Evolutionary conservation across 371 early-diverging fungal genomes (phyloP), one percentile per base, ranked within the genome.

Genomic region (Hamiltosporidium tvaerminnensis): DNA sequence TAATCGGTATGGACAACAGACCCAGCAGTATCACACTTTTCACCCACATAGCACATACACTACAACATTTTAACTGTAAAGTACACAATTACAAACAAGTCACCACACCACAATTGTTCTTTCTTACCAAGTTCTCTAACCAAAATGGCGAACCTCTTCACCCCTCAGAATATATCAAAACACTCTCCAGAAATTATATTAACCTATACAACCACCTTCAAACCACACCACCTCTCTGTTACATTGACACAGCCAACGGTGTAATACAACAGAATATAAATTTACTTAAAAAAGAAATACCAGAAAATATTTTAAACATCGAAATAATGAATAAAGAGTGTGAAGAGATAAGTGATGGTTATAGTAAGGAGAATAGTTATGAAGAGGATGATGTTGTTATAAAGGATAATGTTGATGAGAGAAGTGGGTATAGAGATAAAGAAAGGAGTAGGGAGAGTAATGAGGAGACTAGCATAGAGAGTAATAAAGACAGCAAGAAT

Each of bases 361-460:
- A 75, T 55, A 75, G 77, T 32, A 72, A 74, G 30, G 72, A 74
- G 53, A 72, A 58, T 64, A 70, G 74, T 10, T 72, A 74, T 33
- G 61, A 50, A 33, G 61, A 69, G 16, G 61, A 65, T 4, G n/a
- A n/a, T n/a, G n/a, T n/a, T n/a, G n/a, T n/a, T n/a, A n/a, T n/a
- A n/a, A n/a, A n/a, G n/a, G n/a, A n/a, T n/a, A n/a, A n/a, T n/a
- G n/a, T n/a, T n/a, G 30, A 36, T n/a, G 48, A 54, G 31, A 72
- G 73, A 12, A 9, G 31, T 7, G 53, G 53, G 14, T 30, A 62
- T 49, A 36, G 37, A 38, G 34, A 31, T 56, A 30, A 47, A 12
- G 31, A 49, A n/a, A 49, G 41, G 38, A 50, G 69, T 63, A 74
- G 63, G 77, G 77, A 23, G 77, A 77, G n/a, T n/a, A n/a, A n/a